These are phyloP conservation scores for Gaeumannomyces sp. DNA, from an alignment of 2,329 filamentous ascomycete genomes.

Conservation along the genomic window DNA sequence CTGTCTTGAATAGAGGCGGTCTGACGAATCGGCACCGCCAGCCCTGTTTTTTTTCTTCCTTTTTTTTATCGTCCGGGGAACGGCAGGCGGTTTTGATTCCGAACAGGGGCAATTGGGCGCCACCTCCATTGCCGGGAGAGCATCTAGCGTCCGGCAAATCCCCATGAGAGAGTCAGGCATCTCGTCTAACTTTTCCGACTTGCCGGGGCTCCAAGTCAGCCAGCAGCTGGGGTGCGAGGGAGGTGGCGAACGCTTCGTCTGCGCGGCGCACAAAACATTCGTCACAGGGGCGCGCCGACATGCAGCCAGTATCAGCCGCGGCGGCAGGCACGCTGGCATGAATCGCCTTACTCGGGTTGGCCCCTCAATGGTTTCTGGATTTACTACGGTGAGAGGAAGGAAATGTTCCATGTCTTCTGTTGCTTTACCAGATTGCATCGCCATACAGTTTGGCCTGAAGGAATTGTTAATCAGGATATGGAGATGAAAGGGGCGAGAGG, in stretches of 20 bases:
- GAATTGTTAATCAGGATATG: neutral
- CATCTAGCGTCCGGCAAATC: neutral
- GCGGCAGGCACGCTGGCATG: too few relatives aligned
- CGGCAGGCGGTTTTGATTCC: neutral
- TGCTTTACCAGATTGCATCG: slow-evolving; percentile 8
- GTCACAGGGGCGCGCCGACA: neutral
- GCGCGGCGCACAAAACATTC: neutral
- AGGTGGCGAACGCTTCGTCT: neutral
- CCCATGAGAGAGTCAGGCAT: neutral
- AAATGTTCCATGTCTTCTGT: neutral
- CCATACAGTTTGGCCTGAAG: neutral
- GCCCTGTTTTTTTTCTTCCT: neutral
- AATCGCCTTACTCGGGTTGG: too few relatives aligned
- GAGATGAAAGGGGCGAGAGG: too few relatives aligned
- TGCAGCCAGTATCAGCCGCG: too few relatives aligned
- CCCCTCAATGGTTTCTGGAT: too few relatives aligned
- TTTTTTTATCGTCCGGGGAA: too few relatives aligned
- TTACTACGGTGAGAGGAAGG: too few relatives aligned
- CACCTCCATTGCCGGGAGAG: neutral
- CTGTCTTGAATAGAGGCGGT: slow-evolving; percentile 7
- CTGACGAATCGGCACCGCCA: neutral
- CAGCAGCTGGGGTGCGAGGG: neutral
- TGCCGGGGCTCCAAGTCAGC: too few relatives aligned
- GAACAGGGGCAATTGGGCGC: neutral
- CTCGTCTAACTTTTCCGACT: neutral